A percentile compares a stretch with the other conserved stretches of the same genome.
These are phyloP conservation scores for Multifurca ochricompacta DNA, from an alignment of 768 basidiomycete genomes.

Conservation along the genomic window DNA sequence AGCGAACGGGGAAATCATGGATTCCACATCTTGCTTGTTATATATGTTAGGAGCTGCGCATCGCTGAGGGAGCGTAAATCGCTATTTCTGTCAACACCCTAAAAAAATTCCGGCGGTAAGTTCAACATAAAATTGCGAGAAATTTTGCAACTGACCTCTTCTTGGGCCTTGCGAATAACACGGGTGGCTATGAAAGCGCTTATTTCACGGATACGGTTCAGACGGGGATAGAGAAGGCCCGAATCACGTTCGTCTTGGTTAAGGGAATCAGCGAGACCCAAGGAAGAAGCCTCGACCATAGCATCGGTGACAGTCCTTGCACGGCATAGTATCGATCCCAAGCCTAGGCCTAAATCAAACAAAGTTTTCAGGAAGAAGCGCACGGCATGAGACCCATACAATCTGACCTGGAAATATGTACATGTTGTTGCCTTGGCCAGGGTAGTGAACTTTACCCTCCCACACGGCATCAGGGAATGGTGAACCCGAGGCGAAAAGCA, in stretches of 20 bases:
- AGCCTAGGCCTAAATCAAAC: conserved; percentile 49
- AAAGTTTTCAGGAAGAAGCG: conserved; percentile 2
- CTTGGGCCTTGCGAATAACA: conserved; percentile 77
- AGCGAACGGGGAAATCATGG: conserved; percentile 30
- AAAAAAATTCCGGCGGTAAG: conserved; percentile 5
- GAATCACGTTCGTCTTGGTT: conserved; percentile 56
- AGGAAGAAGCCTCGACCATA: conserved; percentile 85
- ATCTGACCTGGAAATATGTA: conserved; percentile 63
- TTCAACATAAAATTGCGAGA: neutral
- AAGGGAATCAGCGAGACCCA: conserved; percentile 70
- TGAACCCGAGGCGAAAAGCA: conserved; percentile 83
- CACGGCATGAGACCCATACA: neutral
- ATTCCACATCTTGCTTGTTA: conserved; percentile 67
- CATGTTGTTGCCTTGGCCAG: conserved; percentile 96
- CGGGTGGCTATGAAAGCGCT: conserved; percentile 62
- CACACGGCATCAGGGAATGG: conserved; percentile 66
- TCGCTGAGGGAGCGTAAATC: conserved; percentile 54
- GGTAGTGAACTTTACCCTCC: conserved; percentile 49
- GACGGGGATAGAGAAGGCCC: conserved; percentile 74
- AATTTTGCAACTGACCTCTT: conserved; percentile 41
- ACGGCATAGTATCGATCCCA: conserved; percentile 66
- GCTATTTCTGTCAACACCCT: conserved; percentile 24
- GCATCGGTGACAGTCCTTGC: conserved; percentile 66
- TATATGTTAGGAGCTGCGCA: conserved; percentile 42
- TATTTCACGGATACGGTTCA: conserved; percentile 82